Percentiles rank a stretch among this genome's conserved stretches.
Conservation (phyloP, 495 filamentous ascomycete genomes). For the Neurospora africana region DNA sequence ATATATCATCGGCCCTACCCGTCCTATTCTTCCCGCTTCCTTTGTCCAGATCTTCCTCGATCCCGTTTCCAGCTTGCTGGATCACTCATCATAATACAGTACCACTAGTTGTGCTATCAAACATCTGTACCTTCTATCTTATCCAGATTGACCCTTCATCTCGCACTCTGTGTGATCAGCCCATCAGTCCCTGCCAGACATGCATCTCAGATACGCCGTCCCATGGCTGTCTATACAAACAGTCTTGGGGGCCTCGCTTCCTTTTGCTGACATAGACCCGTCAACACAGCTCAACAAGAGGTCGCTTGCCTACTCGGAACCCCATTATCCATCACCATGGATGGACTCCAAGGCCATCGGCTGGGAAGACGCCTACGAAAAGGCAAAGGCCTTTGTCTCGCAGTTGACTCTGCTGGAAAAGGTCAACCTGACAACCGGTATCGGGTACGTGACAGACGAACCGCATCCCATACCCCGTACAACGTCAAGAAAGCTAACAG, state of each 20-base stretch:
- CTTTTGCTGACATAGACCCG: slow-evolving; percentile 12
- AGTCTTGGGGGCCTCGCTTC: background rate
- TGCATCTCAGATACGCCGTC: slow-evolving; percentile 15
- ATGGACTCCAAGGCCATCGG: slow-evolving; percentile 54
- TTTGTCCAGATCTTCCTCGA: background rate
- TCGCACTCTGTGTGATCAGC: slow-evolving; percentile 7
- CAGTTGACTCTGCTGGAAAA: slow-evolving; percentile 81
- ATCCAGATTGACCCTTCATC: slow-evolving; percentile 4
- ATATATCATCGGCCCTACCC: background rate
- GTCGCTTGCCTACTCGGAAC: slow-evolving; percentile 31
- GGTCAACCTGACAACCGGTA: slow-evolving; percentile 83
- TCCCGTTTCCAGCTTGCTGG: slow-evolving; percentile 1
- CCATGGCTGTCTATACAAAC: slow-evolving; percentile 8
- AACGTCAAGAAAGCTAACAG: slow-evolving; percentile 10
- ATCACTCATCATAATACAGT: background rate
- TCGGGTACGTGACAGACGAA: slow-evolving; percentile 44
- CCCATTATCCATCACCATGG: slow-evolving; percentile 82
- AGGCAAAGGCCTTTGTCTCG: slow-evolving; percentile 69
- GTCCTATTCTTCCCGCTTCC: background rate
- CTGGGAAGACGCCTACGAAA: slow-evolving; percentile 69
- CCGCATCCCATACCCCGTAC: background rate
- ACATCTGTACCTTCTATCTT: slow-evolving; percentile 6
- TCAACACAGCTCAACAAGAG: slow-evolving; percentile 16
- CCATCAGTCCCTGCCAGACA: slow-evolving; percentile 2
- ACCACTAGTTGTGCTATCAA: slow-evolving; percentile 1